Conservation (phyloP, 108 stramenopile species). For the Schizochytrium sp. region DNA sequence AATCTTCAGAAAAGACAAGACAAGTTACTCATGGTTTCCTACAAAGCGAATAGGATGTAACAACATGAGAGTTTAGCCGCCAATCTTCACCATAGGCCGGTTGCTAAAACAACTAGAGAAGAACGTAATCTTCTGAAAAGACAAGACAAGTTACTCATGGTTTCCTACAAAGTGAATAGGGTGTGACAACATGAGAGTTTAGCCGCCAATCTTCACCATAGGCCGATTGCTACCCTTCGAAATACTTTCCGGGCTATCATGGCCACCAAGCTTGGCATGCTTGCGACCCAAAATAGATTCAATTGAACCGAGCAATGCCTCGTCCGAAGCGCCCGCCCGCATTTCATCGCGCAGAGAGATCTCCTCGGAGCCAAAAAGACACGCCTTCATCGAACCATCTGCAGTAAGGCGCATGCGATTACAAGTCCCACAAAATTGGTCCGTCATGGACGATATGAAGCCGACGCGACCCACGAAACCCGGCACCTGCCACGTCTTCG, state of each 20-base stretch:
- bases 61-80: constrained; percentile 49
- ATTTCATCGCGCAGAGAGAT: constrained; percentile 74
- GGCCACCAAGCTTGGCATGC: constrained; percentile 76
- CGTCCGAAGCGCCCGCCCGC: constrained; percentile 37
- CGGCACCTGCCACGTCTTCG: constrained; percentile 80
- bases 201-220: constrained; percentile 96
- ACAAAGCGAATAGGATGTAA: background rate
- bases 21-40: background rate
- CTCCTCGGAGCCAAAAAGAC: constrained; percentile 82
- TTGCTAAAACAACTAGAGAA: too few relatives aligned
- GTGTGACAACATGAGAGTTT: too few relatives aligned
- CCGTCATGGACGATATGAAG: constrained; percentile 95
- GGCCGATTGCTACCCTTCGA: constrained; percentile 69
- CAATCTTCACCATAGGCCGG: constrained; percentile 93
- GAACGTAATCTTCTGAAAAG: too few relatives aligned
- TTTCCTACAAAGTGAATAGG: background rate
- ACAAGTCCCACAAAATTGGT: constrained; percentile 92
- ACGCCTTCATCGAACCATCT: constrained; percentile 91
- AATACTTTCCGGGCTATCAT: constrained; percentile 65
- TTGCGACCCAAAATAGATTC: constrained; percentile 69
- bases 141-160: background rate
- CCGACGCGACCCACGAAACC: constrained; percentile 61
- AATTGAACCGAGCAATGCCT: constrained; percentile 55
- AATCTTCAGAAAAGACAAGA: background rate
- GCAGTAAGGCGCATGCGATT: constrained; percentile 94